A percentile compares a stretch with the other conserved stretches of the same genome.
phyloP scores from a whole-genome alignment of 371 early-diverging fungal species.

The Parasitella parasitica region DNA sequence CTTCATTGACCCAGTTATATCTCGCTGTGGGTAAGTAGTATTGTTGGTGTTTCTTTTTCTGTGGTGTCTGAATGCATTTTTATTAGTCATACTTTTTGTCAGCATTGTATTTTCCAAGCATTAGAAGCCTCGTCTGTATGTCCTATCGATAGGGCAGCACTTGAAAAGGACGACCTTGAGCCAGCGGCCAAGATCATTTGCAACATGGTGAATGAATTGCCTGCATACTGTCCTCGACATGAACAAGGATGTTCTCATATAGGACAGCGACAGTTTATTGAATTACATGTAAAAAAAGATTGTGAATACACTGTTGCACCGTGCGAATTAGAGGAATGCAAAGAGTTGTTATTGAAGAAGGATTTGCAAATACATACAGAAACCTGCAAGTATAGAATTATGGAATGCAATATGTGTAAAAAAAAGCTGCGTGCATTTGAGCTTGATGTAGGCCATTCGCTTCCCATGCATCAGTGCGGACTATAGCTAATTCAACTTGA shows the following conservation, averaged over 20 bases:
- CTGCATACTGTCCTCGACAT: conserved; percentile 57
- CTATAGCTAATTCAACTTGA: not conserved
- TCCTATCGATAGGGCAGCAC: conserved; percentile 61
- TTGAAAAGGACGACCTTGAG: conserved; percentile 41
- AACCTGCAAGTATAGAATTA: conserved; percentile 57
- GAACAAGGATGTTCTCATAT: conserved; percentile 58
- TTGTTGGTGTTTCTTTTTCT: not conserved
- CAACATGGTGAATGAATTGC: conserved; percentile 74
- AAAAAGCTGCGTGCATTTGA: conserved; percentile 46
- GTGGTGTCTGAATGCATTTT: not conserved
- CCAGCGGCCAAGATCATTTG: conserved; percentile 65
- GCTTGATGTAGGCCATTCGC: conserved; percentile 36
- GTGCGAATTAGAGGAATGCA: conserved; percentile 64
- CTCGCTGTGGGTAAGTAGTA: conserved; percentile 48
- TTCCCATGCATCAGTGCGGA: not conserved
- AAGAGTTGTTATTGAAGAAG: conserved; percentile 55
- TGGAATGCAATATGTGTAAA: conserved; percentile 66
- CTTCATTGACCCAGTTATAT: conserved; percentile 57
- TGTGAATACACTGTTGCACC: conserved; percentile 57
- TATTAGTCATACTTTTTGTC: conserved; percentile 69
- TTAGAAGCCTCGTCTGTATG: conserved; percentile 55
- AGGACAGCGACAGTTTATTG: conserved; percentile 62
- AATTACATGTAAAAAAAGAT: conserved; percentile 56
- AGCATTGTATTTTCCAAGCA: conserved; percentile 59
- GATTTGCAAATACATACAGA: conserved; percentile 56